Evolutionary conservation across 2,329 filamentous ascomycete genomes (phyloP).

Genomic region (Metarhizium anisopliae): DNA sequence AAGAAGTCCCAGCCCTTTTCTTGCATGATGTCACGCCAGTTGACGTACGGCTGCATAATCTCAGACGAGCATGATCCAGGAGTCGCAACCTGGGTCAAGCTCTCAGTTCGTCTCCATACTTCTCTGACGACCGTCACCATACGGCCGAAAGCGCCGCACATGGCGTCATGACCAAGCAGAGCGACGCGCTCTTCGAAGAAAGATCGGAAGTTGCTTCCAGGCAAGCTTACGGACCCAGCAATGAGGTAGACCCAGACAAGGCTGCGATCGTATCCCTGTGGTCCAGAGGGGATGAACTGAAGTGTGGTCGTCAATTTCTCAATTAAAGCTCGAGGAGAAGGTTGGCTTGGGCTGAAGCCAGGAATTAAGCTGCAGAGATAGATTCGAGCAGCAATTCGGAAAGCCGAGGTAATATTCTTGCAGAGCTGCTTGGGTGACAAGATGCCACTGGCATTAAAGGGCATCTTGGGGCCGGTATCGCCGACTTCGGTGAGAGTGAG

Average conservation of each 20-base stretch:
- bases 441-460: slow-evolving; percentile 60
- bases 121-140: slow-evolving; percentile 71
- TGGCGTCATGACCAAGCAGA: slow-evolving; percentile 66
- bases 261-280: slow-evolving; percentile 77
- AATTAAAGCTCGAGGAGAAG: slow-evolving; percentile 67
- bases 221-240: slow-evolving; percentile 67
- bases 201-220: slow-evolving; percentile 63
- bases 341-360: slow-evolving; percentile 68
- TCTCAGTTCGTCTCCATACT: slow-evolving; percentile 74
- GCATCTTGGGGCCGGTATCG: slow-evolving; percentile 48
- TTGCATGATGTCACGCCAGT: slow-evolving; percentile 93
- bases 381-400: slow-evolving; percentile 85
- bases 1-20: slow-evolving; percentile 88
- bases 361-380: slow-evolving; percentile 95
- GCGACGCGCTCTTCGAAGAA: slow-evolving; percentile 70
- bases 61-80: slow-evolving; percentile 27
- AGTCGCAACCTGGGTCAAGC: slow-evolving; percentile 27
- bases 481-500: slow-evolving; percentile 70
- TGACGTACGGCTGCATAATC: slow-evolving; percentile 55
- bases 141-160: slow-evolving; percentile 78
- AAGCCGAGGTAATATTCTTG: slow-evolving; percentile 82
- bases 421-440: slow-evolving; percentile 76
- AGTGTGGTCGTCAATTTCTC: slow-evolving; percentile 69
- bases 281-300: slow-evolving; percentile 72
- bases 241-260: slow-evolving; percentile 91